These are phyloP conservation scores for Cotoneaster glaucophyllus DNA, from an alignment of 306 rosid species.

Conservation along the genomic window DNA sequence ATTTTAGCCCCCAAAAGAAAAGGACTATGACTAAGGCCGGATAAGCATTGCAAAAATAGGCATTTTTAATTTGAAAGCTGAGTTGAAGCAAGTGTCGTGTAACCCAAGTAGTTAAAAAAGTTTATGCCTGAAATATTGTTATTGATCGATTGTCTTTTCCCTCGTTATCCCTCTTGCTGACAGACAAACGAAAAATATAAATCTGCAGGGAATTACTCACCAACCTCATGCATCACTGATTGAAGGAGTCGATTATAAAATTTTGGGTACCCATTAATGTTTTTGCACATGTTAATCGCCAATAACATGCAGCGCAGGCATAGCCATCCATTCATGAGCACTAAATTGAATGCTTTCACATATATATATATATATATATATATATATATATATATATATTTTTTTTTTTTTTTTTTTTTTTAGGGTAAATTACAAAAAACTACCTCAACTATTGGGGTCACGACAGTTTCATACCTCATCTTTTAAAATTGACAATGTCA, in stretches of 20 bases:
- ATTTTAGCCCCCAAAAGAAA: not conserved
- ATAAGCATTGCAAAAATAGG: not conserved
- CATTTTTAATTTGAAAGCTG: not conserved
- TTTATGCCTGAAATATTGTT: not conserved
- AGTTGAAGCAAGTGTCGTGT: not conserved
- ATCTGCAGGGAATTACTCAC: not conserved
- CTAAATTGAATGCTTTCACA: not conserved
- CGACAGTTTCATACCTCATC: too few species aligned
- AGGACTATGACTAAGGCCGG: not conserved
- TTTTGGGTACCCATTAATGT: not conserved
- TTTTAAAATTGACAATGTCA: too few species aligned
- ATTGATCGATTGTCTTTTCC: not conserved
- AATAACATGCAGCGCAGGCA: not conserved
- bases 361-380: too few species aligned
- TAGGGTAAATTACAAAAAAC: too few species aligned
- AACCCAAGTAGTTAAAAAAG: not conserved
- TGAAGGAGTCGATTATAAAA: not conserved
- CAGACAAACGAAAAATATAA: too few species aligned
- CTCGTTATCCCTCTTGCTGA: not conserved
- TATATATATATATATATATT: too few species aligned
- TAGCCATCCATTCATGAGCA: not conserved
- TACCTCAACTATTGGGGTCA: too few species aligned
- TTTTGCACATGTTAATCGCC: not conserved
- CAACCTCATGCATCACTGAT: not conserved
- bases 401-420: too few species aligned